These are phyloP conservation scores for Luzula sylvatica DNA, from an alignment of 176 grass and related monocot genomes.

Conservation along the genomic window DNA sequence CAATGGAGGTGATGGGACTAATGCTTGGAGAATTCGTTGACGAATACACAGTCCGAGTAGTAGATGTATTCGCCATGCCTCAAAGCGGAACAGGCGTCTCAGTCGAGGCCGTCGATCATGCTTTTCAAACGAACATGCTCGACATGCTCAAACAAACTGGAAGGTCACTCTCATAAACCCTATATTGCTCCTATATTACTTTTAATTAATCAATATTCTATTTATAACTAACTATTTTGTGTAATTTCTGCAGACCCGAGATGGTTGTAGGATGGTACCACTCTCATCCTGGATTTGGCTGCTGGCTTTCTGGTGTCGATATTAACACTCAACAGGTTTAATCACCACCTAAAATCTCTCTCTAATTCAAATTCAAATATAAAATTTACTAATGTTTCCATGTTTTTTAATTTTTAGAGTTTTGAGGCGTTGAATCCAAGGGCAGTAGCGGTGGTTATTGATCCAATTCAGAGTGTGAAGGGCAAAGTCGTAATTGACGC, in stretches of 20 bases:
- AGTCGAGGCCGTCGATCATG: constrained; percentile 94
- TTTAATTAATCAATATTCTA: not conserved
- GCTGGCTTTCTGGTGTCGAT: constrained; percentile 93
- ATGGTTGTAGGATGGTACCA: constrained; percentile 99
- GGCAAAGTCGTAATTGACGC: constrained; percentile 99
- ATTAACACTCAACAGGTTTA: constrained; percentile 97
- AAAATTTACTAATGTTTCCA: not conserved
- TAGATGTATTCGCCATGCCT: constrained; percentile 97
- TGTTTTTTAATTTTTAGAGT: constrained; percentile 39
- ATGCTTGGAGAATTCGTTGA: constrained; percentile 98
- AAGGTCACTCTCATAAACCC: constrained; percentile 23
- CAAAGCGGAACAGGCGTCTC: constrained; percentile 95
- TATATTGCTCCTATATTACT: not conserved
- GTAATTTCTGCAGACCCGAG: constrained; percentile 55
- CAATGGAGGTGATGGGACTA: constrained; percentile 96
- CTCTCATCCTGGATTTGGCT: constrained; percentile 94
- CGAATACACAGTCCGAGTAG: constrained; percentile 92
- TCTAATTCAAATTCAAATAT: not conserved
- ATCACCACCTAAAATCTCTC: no score
- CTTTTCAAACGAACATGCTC: constrained; percentile 98
- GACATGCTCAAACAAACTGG: constrained; percentile 99
- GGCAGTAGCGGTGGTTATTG: constrained; percentile 91
- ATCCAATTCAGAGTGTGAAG: constrained; percentile 97
- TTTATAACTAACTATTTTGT: not conserved
- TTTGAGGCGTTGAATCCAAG: constrained; percentile 96